Evolutionary conservation across 805 yeast genomes (phyloP), one percentile per base, ranked within the genome.

Genomic region (Ogataea methylovora): DNA sequence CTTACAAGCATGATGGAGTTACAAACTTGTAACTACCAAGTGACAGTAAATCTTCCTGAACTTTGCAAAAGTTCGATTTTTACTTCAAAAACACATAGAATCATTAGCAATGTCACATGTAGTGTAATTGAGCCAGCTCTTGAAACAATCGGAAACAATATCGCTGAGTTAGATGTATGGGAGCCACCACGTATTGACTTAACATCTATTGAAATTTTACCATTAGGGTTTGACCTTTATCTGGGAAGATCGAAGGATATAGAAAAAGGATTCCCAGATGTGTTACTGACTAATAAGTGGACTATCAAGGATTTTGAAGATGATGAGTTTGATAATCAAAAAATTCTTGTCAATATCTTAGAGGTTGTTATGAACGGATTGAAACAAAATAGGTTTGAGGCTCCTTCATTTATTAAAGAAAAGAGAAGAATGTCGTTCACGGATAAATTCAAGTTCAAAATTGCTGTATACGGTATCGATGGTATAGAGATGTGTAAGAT

Each of bases 21-120:
- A 34, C 52, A 49, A 34, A 56, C 61, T 4, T 60, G 65, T 32
- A 48, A 48, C 18, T 60, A 60, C 37, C 44, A 41, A 33, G 36
- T 48, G 30, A 42, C 36, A 8, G 32, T 54, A 8, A 29, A 46
- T 2, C 28, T 49, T 11, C 48, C 56, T 5, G 45, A 44, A 17
- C 38, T 56, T 7, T 55, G 60, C 35, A 37, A 43, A 9, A 36
- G 45, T 32, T 41, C 38, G 4, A 23, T 45, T 1, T 51, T 54
- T 25, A 34, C 25, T 22, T 41, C 56, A 1, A 36, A 30, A 17
- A 30, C 20, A 8, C 33, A 32, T 8, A 34, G 26, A 8, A 31
- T 29, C 11, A 20, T 33, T 4, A 44, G 42, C 2, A 45, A 43
- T 15, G 41, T 54, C 2, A 38, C 43, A 1, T 54, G 59, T 29